phyloP scores from a whole-genome alignment of 1,284 basidiomycete species.

The Hymenochaete sp. region DNA sequence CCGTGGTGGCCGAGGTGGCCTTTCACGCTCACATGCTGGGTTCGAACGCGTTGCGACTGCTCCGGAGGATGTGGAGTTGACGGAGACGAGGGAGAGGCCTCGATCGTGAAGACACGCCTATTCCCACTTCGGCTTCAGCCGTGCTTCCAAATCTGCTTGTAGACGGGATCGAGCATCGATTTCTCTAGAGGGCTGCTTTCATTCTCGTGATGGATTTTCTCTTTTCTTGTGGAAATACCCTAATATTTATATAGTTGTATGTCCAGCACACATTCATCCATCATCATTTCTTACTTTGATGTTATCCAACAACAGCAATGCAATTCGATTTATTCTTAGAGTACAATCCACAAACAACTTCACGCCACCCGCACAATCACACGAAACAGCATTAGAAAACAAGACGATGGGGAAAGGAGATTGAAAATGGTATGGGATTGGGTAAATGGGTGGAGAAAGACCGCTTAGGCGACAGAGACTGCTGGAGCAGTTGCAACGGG shows the following conservation, averaged over 20 bases:
- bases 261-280: too few relatives aligned
- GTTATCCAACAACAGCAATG: too few relatives aligned
- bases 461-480: not conserved
- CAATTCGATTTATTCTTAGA: too few relatives aligned
- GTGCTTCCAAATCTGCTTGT: not conserved
- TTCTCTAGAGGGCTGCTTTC: too few relatives aligned
- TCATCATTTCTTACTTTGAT: too few relatives aligned
- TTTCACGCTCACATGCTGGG: slow-evolving; percentile 9
- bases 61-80: slow-evolving; percentile 11
- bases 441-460: not conserved
- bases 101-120: not conserved
- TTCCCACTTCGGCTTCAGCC: not conserved
- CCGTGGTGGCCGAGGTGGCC: slow-evolving; percentile 5
- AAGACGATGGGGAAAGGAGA: not conserved
- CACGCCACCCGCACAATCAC: not conserved
- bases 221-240: too few relatives aligned
- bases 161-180: not conserved
- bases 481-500: slow-evolving; percentile 3
- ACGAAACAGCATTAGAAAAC: not conserved
- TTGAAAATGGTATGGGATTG: not conserved
- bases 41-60: slow-evolving; percentile 14
- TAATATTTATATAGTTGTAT: not conserved
- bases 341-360: too few relatives aligned
- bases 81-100: not conserved
- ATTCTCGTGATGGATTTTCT: too few relatives aligned